Base-by-base conservation (phyloP, 2,329 filamentous ascomycete genomes). In the Geosmithia morbida region DNA sequence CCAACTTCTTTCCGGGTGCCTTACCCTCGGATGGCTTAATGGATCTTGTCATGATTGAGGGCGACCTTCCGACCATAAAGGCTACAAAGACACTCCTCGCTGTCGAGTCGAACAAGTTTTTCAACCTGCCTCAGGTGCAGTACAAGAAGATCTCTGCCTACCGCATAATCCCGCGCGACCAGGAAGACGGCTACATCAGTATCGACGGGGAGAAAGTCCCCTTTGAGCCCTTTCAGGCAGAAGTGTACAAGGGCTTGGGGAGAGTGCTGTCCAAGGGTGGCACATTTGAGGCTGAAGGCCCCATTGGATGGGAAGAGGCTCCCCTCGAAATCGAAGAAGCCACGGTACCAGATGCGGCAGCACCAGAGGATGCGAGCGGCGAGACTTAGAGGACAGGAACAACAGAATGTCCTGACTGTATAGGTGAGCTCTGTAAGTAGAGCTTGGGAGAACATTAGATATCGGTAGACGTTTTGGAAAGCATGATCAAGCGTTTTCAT, bases 121-220 rank as follows among this genome's bases (percentile, higher is more conserved):
- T 95, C 55, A 85, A 94, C 59, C 79, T 85, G 58, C 74, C 79
- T 0, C 74, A 85, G 40, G 84, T 95, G 13, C 73, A 74, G 29
- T 90, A 96, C 62, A 77, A 81, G 56, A 98, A 98, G 62, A 75
- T 96, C 3, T 74, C 76, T n/a, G 92, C 83, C 0, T 96, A 92
- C 60, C 77, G 92, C 41, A 82, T 98, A 52, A 81, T 82, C 3
- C 92, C 92, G 0, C 79, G 77, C 47, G 67, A 83, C 51, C 74
- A 81, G 56, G 68, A 76, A 40, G 74, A 81, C 51, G 90, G 90
- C 2, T 92, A 85, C 61, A 94, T 98, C 60, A 94, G 87, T 61
- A 87, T 98, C 53, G 92, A 97, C 58, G 92, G 92, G 39, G 92
- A 98, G 66, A 75, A 77, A 47, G 72, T 94, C 2, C 85, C 87